Base-by-base conservation (phyloP, 2,329 filamentous ascomycete species). In the Xylaria multiplex region DNA sequence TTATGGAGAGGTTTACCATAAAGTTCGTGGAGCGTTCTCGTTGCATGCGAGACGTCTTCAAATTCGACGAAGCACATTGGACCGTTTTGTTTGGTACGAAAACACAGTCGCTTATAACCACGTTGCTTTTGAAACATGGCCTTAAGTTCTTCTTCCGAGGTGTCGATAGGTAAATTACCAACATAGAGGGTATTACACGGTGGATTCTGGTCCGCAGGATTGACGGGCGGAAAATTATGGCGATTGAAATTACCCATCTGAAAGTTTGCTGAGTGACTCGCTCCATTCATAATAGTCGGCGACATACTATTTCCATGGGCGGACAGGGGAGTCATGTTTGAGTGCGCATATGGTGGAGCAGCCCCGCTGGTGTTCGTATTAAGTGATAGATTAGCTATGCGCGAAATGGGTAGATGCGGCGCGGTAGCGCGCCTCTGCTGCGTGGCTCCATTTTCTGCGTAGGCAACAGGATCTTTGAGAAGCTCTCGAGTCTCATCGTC, bases 51-150 rank as follows among this genome's bases (percentile, higher is more conserved):
- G 11, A 97, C 86, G 74, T 97, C 94, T 75, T 98, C 95, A 73
- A 98, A 99, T 79, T 99, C 96, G 43, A 99, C 96, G 78, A 98
- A 98, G 77, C 96, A 98, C 94, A 98, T 98, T 1, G 95, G 95
- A 0, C 95, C 95, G 73, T 97, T 97, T 71, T 92, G 88, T 82
- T 98, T 98, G 60, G 93, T 96, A 40, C 95, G 88, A 84, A 97
- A 97, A 76, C 93, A 97, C 7, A 99, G 88, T 32, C 96, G 88
- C 81, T 97, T 98, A 82, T 97, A 99, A 3, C 96, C 96, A 54
- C 94, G 90, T 78, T 96, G 93, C 79, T 94, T 95, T 30, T 91
- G 93, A 76, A 99, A 99, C 75, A 97, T 86, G 24, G 91, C 88
- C 80, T 98, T 98, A 62, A 99, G 86, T 78, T 98, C 96, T 76